Base-by-base conservation (phyloP, 306 rosid species). In the Phaseolus lunatus region DNA sequence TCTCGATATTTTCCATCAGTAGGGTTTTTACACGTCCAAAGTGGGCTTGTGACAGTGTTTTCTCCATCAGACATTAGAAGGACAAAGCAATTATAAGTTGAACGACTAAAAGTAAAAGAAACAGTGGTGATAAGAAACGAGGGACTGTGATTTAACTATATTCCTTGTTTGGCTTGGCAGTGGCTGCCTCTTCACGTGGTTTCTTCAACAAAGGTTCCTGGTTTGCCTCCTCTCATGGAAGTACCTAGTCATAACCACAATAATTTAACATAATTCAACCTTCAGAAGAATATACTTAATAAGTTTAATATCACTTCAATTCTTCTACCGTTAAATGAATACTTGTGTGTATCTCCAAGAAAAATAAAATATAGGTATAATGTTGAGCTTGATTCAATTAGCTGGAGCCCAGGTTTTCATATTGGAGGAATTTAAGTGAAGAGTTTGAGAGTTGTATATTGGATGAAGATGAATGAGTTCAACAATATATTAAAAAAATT, bases 181-280 rank as follows among this genome's bases (percentile, higher is more conserved):
- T 48, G 24, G 19, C 85, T 70, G 49, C 39, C 23, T 47, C 75
- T 41, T 83, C 89, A 85, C 89, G 57, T 89, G 88, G 65, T 68
- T 67, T 76, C 77, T 75, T 77, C 82, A 69, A 27, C 67, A 35
- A 12, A 19, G 83, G 56, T 37, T 44, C 50, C 63, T 41, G 18
- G 49, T 57, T 79, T 45, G 72, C 75, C 78, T 37, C 75, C 54
- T 52, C 47, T 35, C 67, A 12, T 11, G 44, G 37, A 73, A 18
- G 68, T 5, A 57, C 8, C 20, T 1, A 15, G 23, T 10, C 27
- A n/a, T 59, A 26, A 67, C 41, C 31, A 67, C 29, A 29, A 47
- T 66, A 35, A 3, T 43, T 19, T 19, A n/a, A 63, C 44, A 52
- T 4, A 39, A 41, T 73, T 41, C 56, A 57, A 47, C 11, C 54